phyloP scores from a whole-genome alignment of 2,329 filamentous ascomycete genomes.

The Cercospora beticola region DNA sequence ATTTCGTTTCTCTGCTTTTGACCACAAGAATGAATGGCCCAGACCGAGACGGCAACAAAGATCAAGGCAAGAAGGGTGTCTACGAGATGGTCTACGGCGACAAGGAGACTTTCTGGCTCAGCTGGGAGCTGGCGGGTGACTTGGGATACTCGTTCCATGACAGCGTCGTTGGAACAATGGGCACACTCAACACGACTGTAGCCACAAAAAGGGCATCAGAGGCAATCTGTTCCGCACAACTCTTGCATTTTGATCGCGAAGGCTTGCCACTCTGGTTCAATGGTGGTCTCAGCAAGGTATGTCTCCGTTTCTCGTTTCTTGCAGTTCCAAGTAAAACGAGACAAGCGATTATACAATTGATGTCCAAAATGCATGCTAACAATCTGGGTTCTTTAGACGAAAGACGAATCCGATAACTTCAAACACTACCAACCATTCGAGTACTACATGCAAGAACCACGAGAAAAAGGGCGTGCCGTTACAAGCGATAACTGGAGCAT shows the following conservation, averaged over 20 bases:
- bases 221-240: conserved; percentile 48
- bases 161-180: conserved; percentile 42
- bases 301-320: not conserved
- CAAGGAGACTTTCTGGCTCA: conserved; percentile 54
- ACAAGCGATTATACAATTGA: not conserved
- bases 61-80: conserved; percentile 43
- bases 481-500: conserved; percentile 38
- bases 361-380: not conserved
- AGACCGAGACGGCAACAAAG: conserved; percentile 45
- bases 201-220: not conserved
- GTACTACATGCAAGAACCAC: conserved; percentile 38
- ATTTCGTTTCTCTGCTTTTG: conserved; percentile 47
- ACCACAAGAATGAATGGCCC: conserved; percentile 46
- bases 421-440: conserved; percentile 41
- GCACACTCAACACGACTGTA: conserved; percentile 29
- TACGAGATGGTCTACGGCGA: conserved; percentile 53
- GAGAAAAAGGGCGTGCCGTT: conserved; percentile 14
- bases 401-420: conserved; percentile 39
- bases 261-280: conserved; percentile 51
- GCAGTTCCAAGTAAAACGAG: not conserved
- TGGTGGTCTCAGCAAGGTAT: conserved; percentile 44
- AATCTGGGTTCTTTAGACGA: conserved; percentile 32
- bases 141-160: conserved; percentile 47
- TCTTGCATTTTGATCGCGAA: conserved; percentile 45
- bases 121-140: conserved; percentile 49